These are phyloP conservation scores for Boletus pseudo-olivaceus DNA, from an alignment of 768 basidiomycete species.

Conservation along the genomic window DNA sequence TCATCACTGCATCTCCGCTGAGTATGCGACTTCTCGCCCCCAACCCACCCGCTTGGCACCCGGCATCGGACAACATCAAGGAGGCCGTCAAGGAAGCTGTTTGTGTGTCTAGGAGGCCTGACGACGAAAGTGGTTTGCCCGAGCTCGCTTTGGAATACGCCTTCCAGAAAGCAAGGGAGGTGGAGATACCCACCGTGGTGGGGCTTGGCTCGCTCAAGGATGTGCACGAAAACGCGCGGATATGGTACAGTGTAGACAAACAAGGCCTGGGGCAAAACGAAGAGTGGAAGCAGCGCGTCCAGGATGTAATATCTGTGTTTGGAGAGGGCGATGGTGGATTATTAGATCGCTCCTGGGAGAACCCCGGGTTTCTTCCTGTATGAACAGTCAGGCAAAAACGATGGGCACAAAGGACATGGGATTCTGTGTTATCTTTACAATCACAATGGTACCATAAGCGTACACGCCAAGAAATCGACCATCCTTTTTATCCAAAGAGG, in stretches of 20 bases:
- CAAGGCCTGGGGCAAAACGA: conserved; percentile 33
- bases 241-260: conserved; percentile 61
- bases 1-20: conserved; percentile 78
- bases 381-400: neutral
- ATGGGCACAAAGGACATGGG: neutral
- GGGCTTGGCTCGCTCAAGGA: conserved; percentile 70
- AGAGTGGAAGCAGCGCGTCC: conserved; percentile 40
- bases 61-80: conserved; percentile 54
- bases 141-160: conserved; percentile 74
- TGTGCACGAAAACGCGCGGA: conserved; percentile 68
- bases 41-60: conserved; percentile 68
- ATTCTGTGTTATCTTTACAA: conserved; percentile 25
- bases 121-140: conserved; percentile 42
- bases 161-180: conserved; percentile 44
- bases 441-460: conserved; percentile 19
- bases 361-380: conserved; percentile 35
- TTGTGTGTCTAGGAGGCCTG: conserved; percentile 33
- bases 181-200: conserved; percentile 59
- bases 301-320: conserved; percentile 42
- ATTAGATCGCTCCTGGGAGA: conserved; percentile 73
- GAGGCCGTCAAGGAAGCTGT: conserved; percentile 41
- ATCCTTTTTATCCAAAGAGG: conserved; percentile 8
- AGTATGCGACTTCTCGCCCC: conserved; percentile 77
- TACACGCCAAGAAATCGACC: conserved; percentile 18
- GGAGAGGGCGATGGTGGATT: conserved; percentile 40